Base-by-base conservation (phyloP, 1,139 yeast genomes). In the Yamadazyma atmosphaerica region DNA sequence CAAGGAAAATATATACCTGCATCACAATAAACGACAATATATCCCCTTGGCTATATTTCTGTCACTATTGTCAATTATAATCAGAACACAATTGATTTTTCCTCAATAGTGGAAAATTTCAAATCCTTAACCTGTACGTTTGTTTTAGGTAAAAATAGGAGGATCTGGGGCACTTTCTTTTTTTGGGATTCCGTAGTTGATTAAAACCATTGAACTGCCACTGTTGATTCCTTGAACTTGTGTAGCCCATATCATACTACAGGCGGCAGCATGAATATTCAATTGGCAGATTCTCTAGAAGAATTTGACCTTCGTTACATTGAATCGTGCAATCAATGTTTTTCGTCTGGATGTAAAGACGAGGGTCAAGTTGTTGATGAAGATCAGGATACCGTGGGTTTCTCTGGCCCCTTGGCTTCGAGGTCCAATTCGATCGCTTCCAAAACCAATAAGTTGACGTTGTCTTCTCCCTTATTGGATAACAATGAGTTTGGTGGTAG, bases 261-360 rank as follows among this genome's bases (percentile, higher is more conserved):
- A 6, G 9, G 26, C 11, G 26, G n/a, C 12, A 11, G 7, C 11
- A 49, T 49, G 53, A 49, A 49, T 17, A 47, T 49, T 32, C 53
- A 49, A 30, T 35, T 49, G 36, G 45, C 50, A 24, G 53, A 50
- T 37, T 45, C 54, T 6, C 37, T 50, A 35, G 54, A 50, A 37
- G 54, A 50, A 27, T 50, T 50, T 39, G 54, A 50, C 38, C 35
- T 44, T 16, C 39, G 48, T 13, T 52, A 54, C 39, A 42, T 48
- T 34, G 56, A 54, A 37, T 49, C 54, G n/a, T 54, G 55, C 38
- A 50, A 51, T 32, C 55, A 50, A 37, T 43, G 51, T 35, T 37
- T 36, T 15, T 38, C 34, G 17, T 32, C 40, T 5, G 42, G 39
- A 13, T 29, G 39, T 18, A 35, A 33, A 4, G n/a, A n/a, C n/a